phyloP scores from a whole-genome alignment of 768 basidiomycete species.

The Serendipita sp. region DNA sequence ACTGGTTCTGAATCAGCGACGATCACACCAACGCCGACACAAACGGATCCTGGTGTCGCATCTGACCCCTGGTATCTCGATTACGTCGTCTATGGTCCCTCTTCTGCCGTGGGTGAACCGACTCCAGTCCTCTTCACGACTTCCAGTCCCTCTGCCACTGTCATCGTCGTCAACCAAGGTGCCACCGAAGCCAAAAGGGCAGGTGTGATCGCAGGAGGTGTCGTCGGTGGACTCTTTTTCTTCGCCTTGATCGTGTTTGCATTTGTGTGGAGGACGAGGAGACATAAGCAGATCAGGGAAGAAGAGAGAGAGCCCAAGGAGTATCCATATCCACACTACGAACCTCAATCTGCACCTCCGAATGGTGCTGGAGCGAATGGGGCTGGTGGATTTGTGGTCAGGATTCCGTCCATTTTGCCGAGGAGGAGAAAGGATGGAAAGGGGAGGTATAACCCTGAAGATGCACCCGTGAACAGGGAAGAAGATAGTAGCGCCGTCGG shows the following conservation, averaged over 20 bases:
- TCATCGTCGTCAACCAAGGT: too few relatives aligned
- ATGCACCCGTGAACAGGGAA: too few relatives aligned
- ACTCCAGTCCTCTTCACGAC: neutral
- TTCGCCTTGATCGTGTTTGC: neutral
- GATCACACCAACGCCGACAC: neutral
- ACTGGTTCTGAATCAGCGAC: neutral
- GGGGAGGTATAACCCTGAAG: too few relatives aligned
- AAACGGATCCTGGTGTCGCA: neutral
- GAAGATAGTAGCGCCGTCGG: too few relatives aligned
- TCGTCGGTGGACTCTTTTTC: neutral
- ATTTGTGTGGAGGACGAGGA: neutral
- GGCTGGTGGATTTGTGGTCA: neutral
- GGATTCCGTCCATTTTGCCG: too few relatives aligned
- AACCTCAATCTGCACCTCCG: neutral
- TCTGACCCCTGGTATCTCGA: neutral
- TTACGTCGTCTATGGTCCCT: slow-evolving; percentile 3
- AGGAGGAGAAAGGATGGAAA: too few relatives aligned
- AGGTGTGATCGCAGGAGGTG: neutral
- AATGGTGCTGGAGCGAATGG: neutral
- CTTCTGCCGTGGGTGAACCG: neutral
- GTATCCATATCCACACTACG: neutral
- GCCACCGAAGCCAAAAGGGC: neutral
- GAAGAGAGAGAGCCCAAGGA: neutral
- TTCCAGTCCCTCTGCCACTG: neutral
- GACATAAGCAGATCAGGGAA: neutral